Evolutionary conservation across 148 eudicot genomes (phyloP).

Genomic region (Vaccinium macrocarpon): DNA sequence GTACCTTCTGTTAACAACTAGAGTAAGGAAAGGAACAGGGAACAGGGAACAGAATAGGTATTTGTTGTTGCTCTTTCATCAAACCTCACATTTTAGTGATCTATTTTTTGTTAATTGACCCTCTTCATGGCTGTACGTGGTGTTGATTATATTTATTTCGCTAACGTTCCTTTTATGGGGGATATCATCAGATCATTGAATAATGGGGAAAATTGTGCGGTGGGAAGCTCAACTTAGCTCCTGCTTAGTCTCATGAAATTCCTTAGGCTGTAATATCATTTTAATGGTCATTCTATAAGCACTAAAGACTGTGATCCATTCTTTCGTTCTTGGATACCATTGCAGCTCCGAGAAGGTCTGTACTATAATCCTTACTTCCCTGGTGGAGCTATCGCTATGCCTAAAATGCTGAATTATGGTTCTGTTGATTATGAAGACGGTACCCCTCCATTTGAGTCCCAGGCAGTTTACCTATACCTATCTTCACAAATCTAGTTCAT

Average conservation of each 20-base stretch:
- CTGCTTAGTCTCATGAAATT: neutral
- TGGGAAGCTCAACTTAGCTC: neutral
- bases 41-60: neutral
- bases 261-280: neutral
- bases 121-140: neutral
- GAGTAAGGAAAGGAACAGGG: neutral
- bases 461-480: neutral
- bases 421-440: constrained; percentile 86
- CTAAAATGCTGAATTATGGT: constrained; percentile 82
- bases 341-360: constrained; percentile 70
- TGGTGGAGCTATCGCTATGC: constrained; percentile 88
- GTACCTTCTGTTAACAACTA: neutral
- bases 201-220: neutral
- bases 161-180: too few relatives aligned
- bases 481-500: neutral
- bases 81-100: neutral
- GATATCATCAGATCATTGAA: neutral
- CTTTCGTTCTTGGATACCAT: neutral
- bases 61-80: neutral
- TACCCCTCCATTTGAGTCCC: constrained; percentile 49
- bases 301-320: constrained; percentile 1
- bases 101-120: neutral
- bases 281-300: neutral
- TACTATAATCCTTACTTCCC: constrained; percentile 89
- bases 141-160: neutral